Base-by-base conservation (phyloP, 345 rosid genomes). In the Arabis hirsuta region DNA sequence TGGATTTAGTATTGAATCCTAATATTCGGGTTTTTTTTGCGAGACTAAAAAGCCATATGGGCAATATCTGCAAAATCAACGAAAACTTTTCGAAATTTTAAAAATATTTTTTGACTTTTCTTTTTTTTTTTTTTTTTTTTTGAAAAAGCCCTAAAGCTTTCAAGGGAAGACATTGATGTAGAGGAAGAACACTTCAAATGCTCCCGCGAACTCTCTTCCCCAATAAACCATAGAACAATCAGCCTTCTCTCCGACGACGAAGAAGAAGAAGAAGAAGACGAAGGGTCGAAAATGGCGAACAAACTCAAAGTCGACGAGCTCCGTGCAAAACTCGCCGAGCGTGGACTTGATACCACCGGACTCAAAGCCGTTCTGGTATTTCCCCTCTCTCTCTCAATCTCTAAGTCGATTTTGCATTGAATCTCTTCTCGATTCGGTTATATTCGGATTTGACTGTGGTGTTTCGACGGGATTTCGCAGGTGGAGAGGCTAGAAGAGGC, bases 311-410 rank as follows among this genome's bases (percentile, higher is more conserved):
- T 85, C 41, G 87, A 84, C 44, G 88, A 93, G 79, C 92, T 86
- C 39, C 88, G 94, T 11, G 71, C 80, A 55, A 81, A 83, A 64
- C 91, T 92, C 69, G 81, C 84, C 62, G 80, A 84, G 47, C 88
- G 93, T 31, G 93, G 93, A 22, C 94, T 90, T 64, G 65, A 69
- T 61, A 80, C 83, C 71, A 70, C 86, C 59, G 94, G 98, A 65
- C 69, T 81, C 73, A 89, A 86, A 72, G 71, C 86, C 62, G 68
- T 73, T 12, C 83, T 90, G 81, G 98, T 88, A 44, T 13, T 9
- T 66, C 36, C 11, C 26, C 13, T 44, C 61, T 4, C 11, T 13
- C 19, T 38, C 50, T 31, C 43, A 6, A 22, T 22, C n/a, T 57
- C 38, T 34, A 2, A 6, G 1, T 34, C 38, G 9, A 34, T 34